Evolutionary conservation across 169 alveolate species (phyloP).

Genomic region (Plasmodium relictum): DNA sequence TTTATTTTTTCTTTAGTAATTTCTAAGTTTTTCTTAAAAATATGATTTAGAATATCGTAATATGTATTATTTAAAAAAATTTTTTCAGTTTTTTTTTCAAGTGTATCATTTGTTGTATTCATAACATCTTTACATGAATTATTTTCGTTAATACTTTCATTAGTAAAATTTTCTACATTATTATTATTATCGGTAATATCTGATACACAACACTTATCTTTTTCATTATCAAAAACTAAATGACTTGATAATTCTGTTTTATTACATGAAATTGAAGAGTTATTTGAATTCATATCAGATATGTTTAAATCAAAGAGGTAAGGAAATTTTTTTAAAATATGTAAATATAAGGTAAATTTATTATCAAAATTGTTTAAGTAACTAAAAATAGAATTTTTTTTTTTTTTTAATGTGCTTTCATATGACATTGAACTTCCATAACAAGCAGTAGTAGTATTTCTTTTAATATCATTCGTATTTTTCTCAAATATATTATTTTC

Average conservation of each 20-base stretch:
- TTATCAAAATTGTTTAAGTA: slow-evolving; percentile 45
- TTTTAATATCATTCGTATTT: neutral
- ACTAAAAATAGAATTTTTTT: slow-evolving; percentile 65
- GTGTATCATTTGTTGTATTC: neutral
- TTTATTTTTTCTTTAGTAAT: slow-evolving; percentile 48
- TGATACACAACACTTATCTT: neutral
- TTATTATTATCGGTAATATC: neutral
- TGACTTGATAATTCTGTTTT: neutral
- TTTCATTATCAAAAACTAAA: neutral
- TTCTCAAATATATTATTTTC: slow-evolving; percentile 1
- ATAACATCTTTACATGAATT: neutral
- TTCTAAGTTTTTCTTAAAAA: slow-evolving; percentile 45
- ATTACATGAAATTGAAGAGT: neutral
- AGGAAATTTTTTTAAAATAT: slow-evolving; percentile 45
- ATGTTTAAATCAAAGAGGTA: slow-evolving; percentile 44
- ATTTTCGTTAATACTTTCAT: neutral
- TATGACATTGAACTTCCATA: neutral
- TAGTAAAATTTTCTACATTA: neutral
- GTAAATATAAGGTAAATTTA: slow-evolving; percentile 34
- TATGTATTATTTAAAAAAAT: slow-evolving; percentile 39
- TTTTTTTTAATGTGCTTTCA: slow-evolving; percentile 20
- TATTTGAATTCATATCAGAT: slow-evolving; percentile 23
- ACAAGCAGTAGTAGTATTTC: neutral
- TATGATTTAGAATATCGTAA: slow-evolving; percentile 44
- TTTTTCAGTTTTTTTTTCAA: slow-evolving; percentile 7